Conservation (phyloP, 768 basidiomycete species). For the Tylopilus cervinicoccineus region DNA sequence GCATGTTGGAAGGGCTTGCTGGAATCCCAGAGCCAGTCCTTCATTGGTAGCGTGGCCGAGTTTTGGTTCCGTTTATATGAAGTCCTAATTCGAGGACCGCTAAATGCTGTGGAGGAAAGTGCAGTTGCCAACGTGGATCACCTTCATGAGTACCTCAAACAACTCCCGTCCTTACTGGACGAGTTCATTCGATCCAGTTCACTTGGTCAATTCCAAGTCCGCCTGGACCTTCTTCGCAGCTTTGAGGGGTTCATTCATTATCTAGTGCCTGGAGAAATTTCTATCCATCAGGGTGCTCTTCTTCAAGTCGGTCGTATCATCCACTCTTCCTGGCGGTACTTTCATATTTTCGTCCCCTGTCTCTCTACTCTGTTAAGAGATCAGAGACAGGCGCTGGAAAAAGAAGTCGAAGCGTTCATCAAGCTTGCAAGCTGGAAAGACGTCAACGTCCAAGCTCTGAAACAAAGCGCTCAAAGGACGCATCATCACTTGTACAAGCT, state of each 20-base stretch:
- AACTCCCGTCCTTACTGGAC: constrained; percentile 74
- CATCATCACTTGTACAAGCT: constrained; percentile 90
- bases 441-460: constrained; percentile 89
- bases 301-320: constrained; percentile 56
- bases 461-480: constrained; percentile 84
- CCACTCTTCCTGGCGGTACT: constrained; percentile 57
- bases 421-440: constrained; percentile 99
- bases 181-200: constrained; percentile 71
- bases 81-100: constrained; percentile 58
- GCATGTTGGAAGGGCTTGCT: constrained; percentile 82
- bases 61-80: constrained; percentile 96
- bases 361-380: constrained; percentile 47
- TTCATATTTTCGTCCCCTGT: constrained; percentile 50
- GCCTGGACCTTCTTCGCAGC: constrained; percentile 63
- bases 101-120: constrained; percentile 44
- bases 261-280: constrained; percentile 33
- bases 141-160: constrained; percentile 52
- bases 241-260: constrained; percentile 53
- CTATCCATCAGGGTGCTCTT: constrained; percentile 33
- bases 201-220: constrained; percentile 75
- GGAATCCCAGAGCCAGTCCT: constrained; percentile 56
- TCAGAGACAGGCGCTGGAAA: constrained; percentile 64
- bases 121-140: constrained; percentile 27
- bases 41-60: constrained; percentile 45
- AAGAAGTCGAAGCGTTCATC: constrained; percentile 79